Conservation (phyloP, 805 yeast genomes). For the Candida xyloterini region DNA sequence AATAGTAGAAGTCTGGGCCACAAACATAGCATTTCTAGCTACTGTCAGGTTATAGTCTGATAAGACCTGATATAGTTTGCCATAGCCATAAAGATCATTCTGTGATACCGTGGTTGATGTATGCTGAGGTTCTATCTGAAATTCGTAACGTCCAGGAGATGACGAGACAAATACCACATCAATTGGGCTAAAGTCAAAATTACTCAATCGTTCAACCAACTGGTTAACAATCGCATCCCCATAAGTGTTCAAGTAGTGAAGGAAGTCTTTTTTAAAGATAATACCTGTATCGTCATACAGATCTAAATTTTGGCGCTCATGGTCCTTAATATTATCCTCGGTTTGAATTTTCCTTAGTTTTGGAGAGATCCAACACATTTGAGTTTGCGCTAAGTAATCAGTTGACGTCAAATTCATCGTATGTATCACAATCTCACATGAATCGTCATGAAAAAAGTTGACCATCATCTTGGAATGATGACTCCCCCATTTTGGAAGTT, state of each 20-base stretch:
- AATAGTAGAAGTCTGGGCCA: conserved; percentile 49
- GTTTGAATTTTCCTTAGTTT: conserved; percentile 18
- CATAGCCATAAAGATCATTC: conserved; percentile 42
- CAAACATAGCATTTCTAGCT: conserved; percentile 27
- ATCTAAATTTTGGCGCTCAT: conserved; percentile 6
- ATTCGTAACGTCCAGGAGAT: conserved; percentile 42
- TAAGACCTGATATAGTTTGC: conserved; percentile 42
- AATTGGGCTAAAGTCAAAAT: conserved; percentile 44
- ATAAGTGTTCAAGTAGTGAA: conserved; percentile 45
- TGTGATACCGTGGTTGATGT: not conserved
- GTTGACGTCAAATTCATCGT: conserved; percentile 55
- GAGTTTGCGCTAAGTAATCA: conserved; percentile 59
- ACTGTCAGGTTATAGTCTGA: conserved; percentile 32
- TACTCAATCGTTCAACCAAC: conserved; percentile 31
- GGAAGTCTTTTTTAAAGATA: conserved; percentile 44
- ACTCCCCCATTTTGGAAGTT: conserved; percentile 35
- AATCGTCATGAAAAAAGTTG: conserved; percentile 46
- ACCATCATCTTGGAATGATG: conserved; percentile 73
- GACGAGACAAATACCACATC: conserved; percentile 56
- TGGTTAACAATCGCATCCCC: conserved; percentile 26
- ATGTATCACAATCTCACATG: conserved; percentile 52
- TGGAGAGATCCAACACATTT: conserved; percentile 66
- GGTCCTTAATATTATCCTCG: not conserved
- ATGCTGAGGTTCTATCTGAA: conserved; percentile 14
- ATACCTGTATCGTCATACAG: conserved; percentile 18